Percentiles rank a stretch among this genome's conserved stretches.
phyloP scores from a whole-genome alignment of 345 rosid genomes.

The rapeseed (Brassica napus) region Da-Ae NC_063452.1:49677001-49677500 shows the following conservation, averaged over 20 bases:
- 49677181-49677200: conserved; percentile 56
- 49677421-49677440: conserved; percentile 84
- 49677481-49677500: conserved; percentile 67
- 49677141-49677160: conserved; percentile 75
- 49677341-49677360: conserved; percentile 64
- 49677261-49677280: conserved; percentile 8
- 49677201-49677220: conserved; percentile 59
- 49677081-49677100: conserved; percentile 56
- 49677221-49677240: conserved; percentile 51
- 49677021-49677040: conserved; percentile 58
- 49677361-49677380: conserved; percentile 56
- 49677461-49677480: conserved; percentile 66
- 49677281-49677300: conserved; percentile 37
- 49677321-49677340: conserved; percentile 49
- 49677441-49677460: conserved; percentile 72
- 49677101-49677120: conserved; percentile 58
- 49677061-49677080: conserved; percentile 80
- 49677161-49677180: conserved; percentile 73
- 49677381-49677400: conserved; percentile 53
- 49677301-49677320: conserved; percentile 49
- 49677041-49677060: conserved; percentile 64
- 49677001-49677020: conserved; percentile 73
- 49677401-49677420: conserved; percentile 80
- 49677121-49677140: conserved; percentile 75
- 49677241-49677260: conserved; percentile 43